Percentiles rank a stretch among this genome's conserved stretches.
Conservation (phyloP, 352 stramenopile genomes). For the Globisporangium sylvaticum region DNA sequence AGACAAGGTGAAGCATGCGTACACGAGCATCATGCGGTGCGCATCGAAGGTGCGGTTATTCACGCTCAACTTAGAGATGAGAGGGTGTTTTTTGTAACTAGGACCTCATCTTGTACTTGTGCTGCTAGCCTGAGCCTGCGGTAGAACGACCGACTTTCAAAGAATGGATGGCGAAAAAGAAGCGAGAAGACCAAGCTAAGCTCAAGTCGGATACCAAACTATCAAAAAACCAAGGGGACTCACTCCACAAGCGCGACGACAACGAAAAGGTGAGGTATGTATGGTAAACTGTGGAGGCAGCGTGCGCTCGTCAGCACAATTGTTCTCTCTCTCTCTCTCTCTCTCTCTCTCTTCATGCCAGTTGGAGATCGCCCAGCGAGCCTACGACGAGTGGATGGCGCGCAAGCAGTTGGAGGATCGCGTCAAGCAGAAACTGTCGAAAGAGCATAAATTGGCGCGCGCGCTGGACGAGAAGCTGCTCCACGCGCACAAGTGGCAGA, state of each 20-base stretch:
- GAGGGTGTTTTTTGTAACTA: too few species aligned
- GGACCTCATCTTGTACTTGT: too few species aligned
- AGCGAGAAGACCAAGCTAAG: conserved; percentile 3
- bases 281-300: neutral
- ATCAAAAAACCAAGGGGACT: neutral
- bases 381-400: conserved; percentile 40
- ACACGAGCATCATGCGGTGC: conserved; percentile 11
- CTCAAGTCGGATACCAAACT: neutral
- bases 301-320: neutral
- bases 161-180: conserved; percentile 15
- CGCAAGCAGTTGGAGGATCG: conserved; percentile 45
- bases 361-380: conserved; percentile 12
- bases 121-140: neutral
- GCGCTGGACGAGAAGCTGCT: conserved; percentile 30
- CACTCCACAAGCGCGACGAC: neutral
- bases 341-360: neutral
- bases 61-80: neutral
- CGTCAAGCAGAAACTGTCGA: conserved; percentile 29
- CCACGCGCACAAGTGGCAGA: conserved; percentile 51
- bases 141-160: conserved; percentile 6
- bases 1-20: conserved; percentile 7
- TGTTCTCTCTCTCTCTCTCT: neutral
- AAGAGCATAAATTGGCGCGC: conserved; percentile 22
- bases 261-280: neutral
- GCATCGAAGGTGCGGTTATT: neutral